Evolutionary conservation across 1,139 yeast genomes (phyloP).

Genomic region (Lodderomyces parapsilosis): DNA sequence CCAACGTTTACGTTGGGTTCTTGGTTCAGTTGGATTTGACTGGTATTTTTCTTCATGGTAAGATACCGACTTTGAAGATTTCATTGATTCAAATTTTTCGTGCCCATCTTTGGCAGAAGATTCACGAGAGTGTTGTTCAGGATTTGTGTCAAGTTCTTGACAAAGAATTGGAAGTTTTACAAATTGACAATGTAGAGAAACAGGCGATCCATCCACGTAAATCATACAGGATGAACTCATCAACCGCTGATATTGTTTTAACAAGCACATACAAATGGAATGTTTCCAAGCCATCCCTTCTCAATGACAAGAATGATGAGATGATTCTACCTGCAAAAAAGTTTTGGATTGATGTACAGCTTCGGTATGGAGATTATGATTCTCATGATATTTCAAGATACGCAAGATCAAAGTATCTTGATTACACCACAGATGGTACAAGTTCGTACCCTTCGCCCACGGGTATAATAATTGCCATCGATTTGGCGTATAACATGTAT

Average conservation of each 20-base stretch:
- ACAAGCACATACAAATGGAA: conserved; percentile 81
- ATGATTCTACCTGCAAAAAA: conserved; percentile 61
- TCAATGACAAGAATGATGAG: conserved; percentile 60
- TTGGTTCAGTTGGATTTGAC: conserved; percentile 94
- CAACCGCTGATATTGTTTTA: conserved; percentile 86
- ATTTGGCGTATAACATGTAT: conserved; percentile 92
- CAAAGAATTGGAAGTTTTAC: conserved; percentile 78
- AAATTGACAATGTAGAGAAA: conserved; percentile 83
- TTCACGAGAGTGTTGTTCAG: conserved; percentile 92
- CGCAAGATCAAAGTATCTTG: conserved; percentile 88
- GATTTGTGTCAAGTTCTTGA: conserved; percentile 93
- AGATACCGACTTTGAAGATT: conserved; percentile 93
- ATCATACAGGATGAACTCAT: conserved; percentile 95
- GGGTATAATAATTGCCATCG: conserved; percentile 88
- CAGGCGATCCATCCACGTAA: conserved; percentile 96
- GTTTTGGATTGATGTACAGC: conserved; percentile 94
- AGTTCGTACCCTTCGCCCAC: conserved; percentile 92
- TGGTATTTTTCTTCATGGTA: conserved; percentile 95
- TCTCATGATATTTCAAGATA: conserved; percentile 95
- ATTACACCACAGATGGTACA: conserved; percentile 84
- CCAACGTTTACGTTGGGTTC: conserved; percentile 97
- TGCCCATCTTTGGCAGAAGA: conserved; percentile 98
- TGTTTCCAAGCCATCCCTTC: conserved; percentile 76
- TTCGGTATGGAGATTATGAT: conserved; percentile 96
- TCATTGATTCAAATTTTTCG: conserved; percentile 94